Evolutionary conservation across 2,329 filamentous ascomycete species (phyloP), one percentile per base, ranked within the genome.

Genomic region (Arthrobotrys conoides): DNA sequence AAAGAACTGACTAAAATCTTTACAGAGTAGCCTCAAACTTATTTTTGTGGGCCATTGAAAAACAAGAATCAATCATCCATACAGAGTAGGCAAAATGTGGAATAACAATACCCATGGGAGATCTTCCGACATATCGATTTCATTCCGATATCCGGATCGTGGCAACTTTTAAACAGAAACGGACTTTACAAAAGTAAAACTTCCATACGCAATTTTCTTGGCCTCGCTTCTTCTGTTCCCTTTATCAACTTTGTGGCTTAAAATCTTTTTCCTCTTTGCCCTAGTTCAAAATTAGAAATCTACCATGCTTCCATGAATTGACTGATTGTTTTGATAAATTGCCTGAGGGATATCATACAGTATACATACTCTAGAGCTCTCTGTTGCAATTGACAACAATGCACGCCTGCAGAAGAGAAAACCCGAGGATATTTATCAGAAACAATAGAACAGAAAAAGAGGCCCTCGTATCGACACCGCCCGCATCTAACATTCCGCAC

Each of bases 361-460:
- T 38, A 22, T 5, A 14, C 20, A 24, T 2, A 4, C 5, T 41
- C 38, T 38, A 22, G 16, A 14, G 48, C 51, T 33, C 27, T 55
- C 51, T 33, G 51, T 55, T 55, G 51, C 53, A 59, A 38, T 38
- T 38, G 53, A 59, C 53, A 59, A 59, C 53, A 38, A 59, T 36
- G 53, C 53, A 59, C 24, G 53, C 53, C 14, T 55, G 5, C 49
- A 59, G 53, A 38, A 20, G 38, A 59, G 53, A 38, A 20, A 59
- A 22, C 20, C 51, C 51, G 27, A 55, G 51, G 48, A 24, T 51
- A 16, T 51, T 24, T 51, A 51, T 24, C 10, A 12, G 27, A 30
- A 30, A 30, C 27, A 30, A 30, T 6, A 3, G 27, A 30, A 30
- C 3, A 3, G 6, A 30, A 30, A 30, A 36, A 14, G 20, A 38